These are phyloP conservation scores for Trametes maxima DNA, from an alignment of 768 basidiomycete genomes.

Conservation along the genomic window DNA sequence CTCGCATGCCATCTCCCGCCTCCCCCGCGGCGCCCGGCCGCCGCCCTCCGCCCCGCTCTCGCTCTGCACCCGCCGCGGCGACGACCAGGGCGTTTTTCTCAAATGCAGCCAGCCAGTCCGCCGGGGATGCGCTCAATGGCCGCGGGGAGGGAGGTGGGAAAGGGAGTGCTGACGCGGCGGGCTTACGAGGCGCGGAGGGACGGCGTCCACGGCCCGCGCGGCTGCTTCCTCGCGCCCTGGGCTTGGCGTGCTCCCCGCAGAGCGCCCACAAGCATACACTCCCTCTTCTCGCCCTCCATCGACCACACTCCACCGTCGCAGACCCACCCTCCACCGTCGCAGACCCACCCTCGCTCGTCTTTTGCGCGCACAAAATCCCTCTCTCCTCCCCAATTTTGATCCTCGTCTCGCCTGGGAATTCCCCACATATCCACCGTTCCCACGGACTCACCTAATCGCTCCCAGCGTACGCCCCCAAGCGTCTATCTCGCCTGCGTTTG, in stretches of 20 bases:
- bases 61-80: too few species aligned
- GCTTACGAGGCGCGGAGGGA: background rate
- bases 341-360: background rate
- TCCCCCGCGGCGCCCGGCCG: background rate
- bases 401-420: too few species aligned
- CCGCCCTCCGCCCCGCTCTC: too few species aligned
- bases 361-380: too few species aligned
- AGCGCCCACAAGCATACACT: slow-evolving; percentile 9
- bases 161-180: background rate
- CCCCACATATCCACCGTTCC: too few species aligned
- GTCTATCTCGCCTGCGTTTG: too few species aligned
- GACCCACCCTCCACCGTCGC: background rate
- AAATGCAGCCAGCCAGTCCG: too few species aligned
- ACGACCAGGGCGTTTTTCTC: too few species aligned
- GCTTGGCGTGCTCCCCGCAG: background rate
- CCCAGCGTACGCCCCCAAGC: too few species aligned
- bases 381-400: too few species aligned
- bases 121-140: too few species aligned
- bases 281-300: background rate
- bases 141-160: background rate
- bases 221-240: background rate
- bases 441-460: too few species aligned
- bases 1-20: background rate
- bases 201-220: slow-evolving; percentile 6
- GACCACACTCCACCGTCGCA: background rate